Conservation (phyloP, 352 stramenopile genomes). For the Phytophthora citricola region DNA sequence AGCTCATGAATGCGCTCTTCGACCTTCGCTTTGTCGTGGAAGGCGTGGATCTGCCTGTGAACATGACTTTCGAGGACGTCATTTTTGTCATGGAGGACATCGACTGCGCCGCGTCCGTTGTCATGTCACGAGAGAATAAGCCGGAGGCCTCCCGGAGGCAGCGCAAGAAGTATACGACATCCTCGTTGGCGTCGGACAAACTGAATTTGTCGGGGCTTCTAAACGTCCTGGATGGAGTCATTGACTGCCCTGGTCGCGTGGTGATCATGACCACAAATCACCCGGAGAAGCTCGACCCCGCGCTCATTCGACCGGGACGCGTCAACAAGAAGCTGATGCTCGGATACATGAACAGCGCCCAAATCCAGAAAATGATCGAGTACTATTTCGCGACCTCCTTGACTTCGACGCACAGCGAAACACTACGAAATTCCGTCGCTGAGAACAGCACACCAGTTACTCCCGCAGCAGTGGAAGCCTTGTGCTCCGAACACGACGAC, state of each 20-base stretch:
- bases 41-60: constrained; percentile 67
- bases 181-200: constrained; percentile 41
- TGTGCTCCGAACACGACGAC: constrained; percentile 53
- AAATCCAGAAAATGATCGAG: constrained; percentile 70
- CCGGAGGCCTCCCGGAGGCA: constrained; percentile 13
- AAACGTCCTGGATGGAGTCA: constrained; percentile 92
- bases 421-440: constrained; percentile 14
- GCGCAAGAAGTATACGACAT: constrained; percentile 13
- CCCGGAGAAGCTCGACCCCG: constrained; percentile 84
- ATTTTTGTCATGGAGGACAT: constrained; percentile 93
- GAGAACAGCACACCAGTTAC: constrained; percentile 23
- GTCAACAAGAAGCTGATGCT: constrained; percentile 90
- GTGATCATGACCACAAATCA: constrained; percentile 91
- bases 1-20: constrained; percentile 85
- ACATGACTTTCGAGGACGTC: constrained; percentile 81
- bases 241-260: constrained; percentile 77
- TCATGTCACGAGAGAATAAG: constrained; percentile 52
- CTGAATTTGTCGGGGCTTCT: constrained; percentile 87
- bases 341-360: constrained; percentile 54
- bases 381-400: constrained; percentile 61
- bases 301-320: constrained; percentile 89
- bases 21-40: constrained; percentile 68
- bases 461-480: constrained; percentile 53
- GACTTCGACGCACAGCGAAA: constrained; percentile 18
- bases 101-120: constrained; percentile 79